phyloP scores from a whole-genome alignment of 169 alveolate species.

The Amoebophrya sp. region DNA sequence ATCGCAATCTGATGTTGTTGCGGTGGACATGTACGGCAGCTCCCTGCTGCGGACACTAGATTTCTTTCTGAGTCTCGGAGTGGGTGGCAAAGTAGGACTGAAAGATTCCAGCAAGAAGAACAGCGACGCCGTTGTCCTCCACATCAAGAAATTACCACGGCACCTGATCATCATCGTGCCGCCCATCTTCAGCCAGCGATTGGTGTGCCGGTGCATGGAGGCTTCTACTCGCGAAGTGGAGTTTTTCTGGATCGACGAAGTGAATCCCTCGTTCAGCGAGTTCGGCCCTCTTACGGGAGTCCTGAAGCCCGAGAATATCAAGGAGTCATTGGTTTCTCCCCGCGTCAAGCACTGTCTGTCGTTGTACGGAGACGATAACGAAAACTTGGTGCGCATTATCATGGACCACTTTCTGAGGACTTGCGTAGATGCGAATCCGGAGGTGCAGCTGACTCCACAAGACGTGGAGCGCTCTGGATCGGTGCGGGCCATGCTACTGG shows the following conservation, averaged over 20 bases:
- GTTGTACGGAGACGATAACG: too few relatives aligned
- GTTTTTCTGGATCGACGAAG: constrained; percentile 18
- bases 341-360: too few relatives aligned
- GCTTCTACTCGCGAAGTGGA: not conserved
- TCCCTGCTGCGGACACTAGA: not conserved
- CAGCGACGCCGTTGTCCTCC: not conserved
- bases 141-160: not conserved
- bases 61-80: not conserved
- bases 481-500: not conserved
- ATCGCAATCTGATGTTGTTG: not conserved
- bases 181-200: not conserved
- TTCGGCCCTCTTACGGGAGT: not conserved
- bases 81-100: not conserved
- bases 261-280: not conserved
- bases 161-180: not conserved
- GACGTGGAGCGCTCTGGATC: not conserved
- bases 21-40: not conserved
- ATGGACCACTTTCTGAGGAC: too few relatives aligned
- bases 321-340: too few relatives aligned
- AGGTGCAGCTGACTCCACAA: not conserved
- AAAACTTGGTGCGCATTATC: too few relatives aligned
- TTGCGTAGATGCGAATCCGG: too few relatives aligned
- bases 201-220: not conserved
- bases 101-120: not conserved
- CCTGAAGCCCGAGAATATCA: too few relatives aligned